phyloP scores from a whole-genome alignment of 345 rosid species.

The Erysimum cheiranthoides region DNA sequence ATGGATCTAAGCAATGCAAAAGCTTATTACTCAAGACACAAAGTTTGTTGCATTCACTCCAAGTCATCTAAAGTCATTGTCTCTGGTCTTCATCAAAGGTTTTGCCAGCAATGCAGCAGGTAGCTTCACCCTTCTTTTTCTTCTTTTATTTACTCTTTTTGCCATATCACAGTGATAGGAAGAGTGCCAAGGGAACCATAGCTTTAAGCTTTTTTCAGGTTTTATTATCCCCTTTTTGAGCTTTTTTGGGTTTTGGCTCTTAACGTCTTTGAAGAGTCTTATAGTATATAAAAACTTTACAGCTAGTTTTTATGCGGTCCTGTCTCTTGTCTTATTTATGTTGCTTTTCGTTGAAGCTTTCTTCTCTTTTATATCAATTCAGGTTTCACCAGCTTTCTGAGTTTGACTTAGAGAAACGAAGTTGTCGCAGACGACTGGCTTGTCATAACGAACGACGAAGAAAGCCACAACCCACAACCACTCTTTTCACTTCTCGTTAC shows the following conservation, averaged over 20 bases:
- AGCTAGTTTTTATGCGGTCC: slow-evolving; percentile 30
- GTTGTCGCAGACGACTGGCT: slow-evolving; percentile 90
- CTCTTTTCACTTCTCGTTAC: slow-evolving; percentile 55
- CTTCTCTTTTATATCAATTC: slow-evolving; percentile 42
- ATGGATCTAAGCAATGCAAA: slow-evolving; percentile 94
- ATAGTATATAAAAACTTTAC: slow-evolving; percentile 41
- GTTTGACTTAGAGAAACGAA: slow-evolving; percentile 85
- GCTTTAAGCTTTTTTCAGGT: slow-evolving; percentile 37
- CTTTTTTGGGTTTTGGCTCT: slow-evolving; percentile 35
- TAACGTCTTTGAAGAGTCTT: slow-evolving; percentile 39
- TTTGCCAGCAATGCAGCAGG: slow-evolving; percentile 99
- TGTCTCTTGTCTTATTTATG: slow-evolving; percentile 36
- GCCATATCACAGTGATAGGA: slow-evolving; percentile 26
- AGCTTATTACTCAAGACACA: slow-evolving; percentile 90
- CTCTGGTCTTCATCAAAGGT: slow-evolving; percentile 84
- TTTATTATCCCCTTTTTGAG: slow-evolving; percentile 14
- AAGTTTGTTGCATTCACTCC: slow-evolving; percentile 86
- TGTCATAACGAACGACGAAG: slow-evolving; percentile 91
- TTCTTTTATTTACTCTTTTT: slow-evolving; percentile 12
- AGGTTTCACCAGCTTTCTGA: slow-evolving; percentile 94
- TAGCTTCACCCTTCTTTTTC: slow-evolving; percentile 31
- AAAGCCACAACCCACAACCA: slow-evolving; percentile 65
- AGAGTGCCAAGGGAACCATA: background rate
- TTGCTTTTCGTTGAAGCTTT: slow-evolving; percentile 36
- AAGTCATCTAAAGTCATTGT: slow-evolving; percentile 79